A percentile compares a stretch with the other conserved stretches of the same genome.
These are phyloP conservation scores for Acanthamoeba castellanii DNA, from an alignment of 208 protist genomes.

Conservation along the genomic window DNA sequence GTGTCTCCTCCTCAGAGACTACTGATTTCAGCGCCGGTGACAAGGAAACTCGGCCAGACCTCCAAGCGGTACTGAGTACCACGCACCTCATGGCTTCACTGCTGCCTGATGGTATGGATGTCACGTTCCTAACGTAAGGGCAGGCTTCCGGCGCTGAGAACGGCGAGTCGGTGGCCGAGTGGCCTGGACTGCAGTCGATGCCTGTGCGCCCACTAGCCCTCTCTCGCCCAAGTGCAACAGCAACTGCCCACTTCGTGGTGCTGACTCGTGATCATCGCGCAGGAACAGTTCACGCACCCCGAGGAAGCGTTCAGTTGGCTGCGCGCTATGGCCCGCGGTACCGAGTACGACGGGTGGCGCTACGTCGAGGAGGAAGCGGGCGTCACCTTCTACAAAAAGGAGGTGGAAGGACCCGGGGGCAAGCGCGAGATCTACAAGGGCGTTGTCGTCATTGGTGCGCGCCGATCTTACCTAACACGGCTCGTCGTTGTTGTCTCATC, in stretches of 20 bases:
- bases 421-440: conserved; percentile 52
- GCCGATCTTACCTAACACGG: background rate
- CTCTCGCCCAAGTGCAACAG: background rate
- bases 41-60: no score
- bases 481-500: background rate
- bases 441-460: conserved; percentile 8
- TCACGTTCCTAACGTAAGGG: background rate
- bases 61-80: background rate
- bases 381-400: conserved; percentile 25
- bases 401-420: conserved; percentile 27
- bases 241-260: background rate
- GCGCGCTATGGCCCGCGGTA: conserved; percentile 9
- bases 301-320: conserved; percentile 23
- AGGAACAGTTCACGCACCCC: conserved; percentile 54
- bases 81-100: background rate
- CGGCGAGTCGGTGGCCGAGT: background rate
- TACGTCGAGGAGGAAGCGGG: conserved; percentile 48
- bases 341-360: conserved; percentile 42
- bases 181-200: conserved; percentile 22
- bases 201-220: background rate
- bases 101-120: background rate
- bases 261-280: background rate
- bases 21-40: background rate
- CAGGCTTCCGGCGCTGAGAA: background rate
- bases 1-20: background rate